Evolutionary conservation across 129 eudicot species (phyloP).

Genomic region (Arctium minus): DNA sequence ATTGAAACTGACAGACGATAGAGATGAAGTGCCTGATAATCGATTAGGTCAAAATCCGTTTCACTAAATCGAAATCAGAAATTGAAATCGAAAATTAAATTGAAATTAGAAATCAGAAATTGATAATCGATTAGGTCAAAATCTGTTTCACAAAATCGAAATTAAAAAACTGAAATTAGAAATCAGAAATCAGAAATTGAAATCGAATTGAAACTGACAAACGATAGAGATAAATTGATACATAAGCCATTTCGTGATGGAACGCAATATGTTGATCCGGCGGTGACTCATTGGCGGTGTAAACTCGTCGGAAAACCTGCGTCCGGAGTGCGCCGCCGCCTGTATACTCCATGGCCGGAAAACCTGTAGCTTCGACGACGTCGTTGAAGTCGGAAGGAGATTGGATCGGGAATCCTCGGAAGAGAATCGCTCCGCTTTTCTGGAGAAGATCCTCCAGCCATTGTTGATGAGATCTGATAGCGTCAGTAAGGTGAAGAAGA

Average conservation of each 20-base stretch:
- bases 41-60: too few species aligned
- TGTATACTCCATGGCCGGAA: constrained; percentile 50
- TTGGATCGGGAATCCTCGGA: constrained; percentile 41
- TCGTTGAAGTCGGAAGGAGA: constrained; percentile 62
- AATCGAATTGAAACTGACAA: not conserved
- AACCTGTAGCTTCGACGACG: constrained; percentile 74
- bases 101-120: not conserved
- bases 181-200: not conserved
- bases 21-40: not conserved
- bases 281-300: constrained; percentile 72
- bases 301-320: constrained; percentile 60
- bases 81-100: not conserved
- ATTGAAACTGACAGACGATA: not conserved
- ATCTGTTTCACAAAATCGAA: not conserved
- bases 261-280: constrained; percentile 73
- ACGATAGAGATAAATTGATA: not conserved
- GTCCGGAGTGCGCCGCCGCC: constrained; percentile 77
- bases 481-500: constrained; percentile 14
- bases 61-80: not conserved
- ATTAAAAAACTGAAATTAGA: not conserved
- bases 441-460: constrained; percentile 47
- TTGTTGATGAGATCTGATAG: constrained; percentile 37
- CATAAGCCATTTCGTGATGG: constrained; percentile 76
- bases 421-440: constrained; percentile 55
- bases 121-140: not conserved